Evolutionary conservation across 164 flowering plant species (phyloP).

Genomic region (Vitis cinerea): DNA sequence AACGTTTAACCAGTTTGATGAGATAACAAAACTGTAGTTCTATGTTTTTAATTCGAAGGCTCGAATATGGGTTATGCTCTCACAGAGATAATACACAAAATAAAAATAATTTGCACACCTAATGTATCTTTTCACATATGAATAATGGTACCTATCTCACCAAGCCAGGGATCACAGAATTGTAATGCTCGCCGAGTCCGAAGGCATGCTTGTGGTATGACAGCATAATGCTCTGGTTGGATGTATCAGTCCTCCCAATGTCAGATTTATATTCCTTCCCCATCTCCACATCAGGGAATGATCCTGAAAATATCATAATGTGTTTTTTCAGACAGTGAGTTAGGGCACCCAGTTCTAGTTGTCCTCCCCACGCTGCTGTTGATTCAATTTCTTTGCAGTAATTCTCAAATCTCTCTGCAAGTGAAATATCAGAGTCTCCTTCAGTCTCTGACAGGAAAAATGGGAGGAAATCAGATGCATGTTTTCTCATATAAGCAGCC

Average conservation of each 20-base stretch:
- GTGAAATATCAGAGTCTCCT: slow-evolving; percentile 47
- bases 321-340: slow-evolving; percentile 83
- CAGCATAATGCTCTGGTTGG: slow-evolving; percentile 52
- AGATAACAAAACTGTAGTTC: no score
- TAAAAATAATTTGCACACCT: no score
- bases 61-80: no score
- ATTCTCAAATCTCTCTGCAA: slow-evolving; percentile 57
- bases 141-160: slow-evolving; percentile 17
- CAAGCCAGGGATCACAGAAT: slow-evolving; percentile 61
- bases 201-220: slow-evolving; percentile 87
- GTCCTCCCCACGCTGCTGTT: slow-evolving; percentile 96
- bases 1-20: no score
- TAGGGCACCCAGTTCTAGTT: slow-evolving; percentile 86
- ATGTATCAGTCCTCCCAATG: slow-evolving; percentile 13
- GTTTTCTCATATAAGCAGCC: slow-evolving; percentile 75
- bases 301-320: slow-evolving; percentile 76
- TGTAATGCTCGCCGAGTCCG: slow-evolving; percentile 97
- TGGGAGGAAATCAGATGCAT: slow-evolving; percentile 70
- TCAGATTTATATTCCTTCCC: slow-evolving; percentile 62
- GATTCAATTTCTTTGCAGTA: slow-evolving; percentile 83
- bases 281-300: slow-evolving; percentile 95
- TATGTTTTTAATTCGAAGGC: no score
- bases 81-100: no score
- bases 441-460: slow-evolving; percentile 72
- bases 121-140: neutral